Evolutionary conservation across 2,329 filamentous ascomycete species (phyloP).

Genomic region (Diaporthe vexans): DNA sequence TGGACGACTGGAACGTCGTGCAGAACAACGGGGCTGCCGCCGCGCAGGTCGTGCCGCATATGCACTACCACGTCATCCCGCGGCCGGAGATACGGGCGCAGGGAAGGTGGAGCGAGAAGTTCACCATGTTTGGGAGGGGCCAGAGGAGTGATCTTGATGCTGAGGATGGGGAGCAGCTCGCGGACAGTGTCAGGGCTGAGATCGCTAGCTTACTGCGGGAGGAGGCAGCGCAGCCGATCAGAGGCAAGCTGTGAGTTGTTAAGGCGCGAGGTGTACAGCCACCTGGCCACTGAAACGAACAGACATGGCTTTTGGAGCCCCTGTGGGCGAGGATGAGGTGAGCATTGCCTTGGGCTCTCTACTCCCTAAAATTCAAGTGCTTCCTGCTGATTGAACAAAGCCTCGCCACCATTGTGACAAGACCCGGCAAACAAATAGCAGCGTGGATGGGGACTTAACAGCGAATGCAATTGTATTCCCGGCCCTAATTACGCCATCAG

Average conservation of each 20-base stretch:
- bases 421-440: neutral
- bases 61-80: slow-evolving; percentile 96
- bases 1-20: slow-evolving; percentile 93
- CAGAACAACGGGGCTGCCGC: slow-evolving; percentile 95
- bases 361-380: neutral
- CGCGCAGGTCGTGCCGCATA: slow-evolving; percentile 92
- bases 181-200: slow-evolving; percentile 65
- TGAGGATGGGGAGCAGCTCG: slow-evolving; percentile 75
- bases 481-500: neutral
- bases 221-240: slow-evolving; percentile 51
- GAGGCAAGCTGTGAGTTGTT: slow-evolving; percentile 54
- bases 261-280: neutral
- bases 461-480: neutral
- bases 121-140: slow-evolving; percentile 87
- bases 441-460: neutral
- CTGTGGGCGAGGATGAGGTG: neutral
- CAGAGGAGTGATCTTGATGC: slow-evolving; percentile 82
- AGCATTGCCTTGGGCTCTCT: neutral
- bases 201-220: slow-evolving; percentile 63
- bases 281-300: neutral
- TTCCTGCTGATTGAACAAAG: neutral
- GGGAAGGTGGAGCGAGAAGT: slow-evolving; percentile 71
- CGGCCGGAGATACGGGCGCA: slow-evolving; percentile 76
- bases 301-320: neutral
- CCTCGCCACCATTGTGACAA: neutral